Percentiles rank a stretch among this genome's conserved stretches.
Evolutionary conservation across 1,284 basidiomycete genomes (phyloP).

Genomic region (Mixia osmundae): DNA sequence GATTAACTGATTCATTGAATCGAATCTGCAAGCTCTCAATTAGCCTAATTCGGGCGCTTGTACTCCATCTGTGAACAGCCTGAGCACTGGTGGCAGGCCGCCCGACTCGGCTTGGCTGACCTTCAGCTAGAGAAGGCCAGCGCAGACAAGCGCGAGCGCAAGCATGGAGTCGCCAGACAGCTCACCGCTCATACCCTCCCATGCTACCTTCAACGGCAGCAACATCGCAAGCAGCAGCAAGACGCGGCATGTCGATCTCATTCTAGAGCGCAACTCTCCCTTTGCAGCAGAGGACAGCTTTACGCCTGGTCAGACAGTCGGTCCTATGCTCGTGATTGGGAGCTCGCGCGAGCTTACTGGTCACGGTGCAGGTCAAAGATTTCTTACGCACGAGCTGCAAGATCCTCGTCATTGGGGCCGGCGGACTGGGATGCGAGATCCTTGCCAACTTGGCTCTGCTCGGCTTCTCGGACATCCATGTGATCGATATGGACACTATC

Average conservation of each 20-base stretch:
- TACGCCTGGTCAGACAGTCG: slow-evolving; percentile 43
- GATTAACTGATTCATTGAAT: no score
- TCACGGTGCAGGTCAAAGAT: slow-evolving; percentile 43
- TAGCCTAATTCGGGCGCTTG: no score
- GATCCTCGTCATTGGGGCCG: slow-evolving; percentile 90
- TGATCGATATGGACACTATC: slow-evolving; percentile 99
- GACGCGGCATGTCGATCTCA: slow-evolving; percentile 29
- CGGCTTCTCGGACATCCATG: slow-evolving; percentile 93
- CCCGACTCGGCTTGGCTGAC: no score
- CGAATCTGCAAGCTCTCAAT: no score
- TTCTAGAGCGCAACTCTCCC: slow-evolving; percentile 55
- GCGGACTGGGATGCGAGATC: slow-evolving; percentile 85
- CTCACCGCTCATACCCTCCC: no score
- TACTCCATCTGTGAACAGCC: no score
- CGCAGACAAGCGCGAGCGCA: no score
- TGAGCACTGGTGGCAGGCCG: no score
- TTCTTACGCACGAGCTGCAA: slow-evolving; percentile 67
- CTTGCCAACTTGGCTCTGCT: slow-evolving; percentile 75
- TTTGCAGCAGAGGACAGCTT: slow-evolving; percentile 46
- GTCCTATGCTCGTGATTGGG: slow-evolving; percentile 8
- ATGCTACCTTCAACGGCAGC: background rate
- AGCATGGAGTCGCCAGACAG: no score
- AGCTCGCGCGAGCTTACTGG: slow-evolving; percentile 1
- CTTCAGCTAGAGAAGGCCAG: no score
- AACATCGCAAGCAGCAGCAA: background rate